Percentiles rank a stretch among this genome's conserved stretches.
These are phyloP conservation scores for Penicillium parvum DNA, from an alignment of 495 filamentous ascomycete species.

Conservation along the genomic window DNA sequence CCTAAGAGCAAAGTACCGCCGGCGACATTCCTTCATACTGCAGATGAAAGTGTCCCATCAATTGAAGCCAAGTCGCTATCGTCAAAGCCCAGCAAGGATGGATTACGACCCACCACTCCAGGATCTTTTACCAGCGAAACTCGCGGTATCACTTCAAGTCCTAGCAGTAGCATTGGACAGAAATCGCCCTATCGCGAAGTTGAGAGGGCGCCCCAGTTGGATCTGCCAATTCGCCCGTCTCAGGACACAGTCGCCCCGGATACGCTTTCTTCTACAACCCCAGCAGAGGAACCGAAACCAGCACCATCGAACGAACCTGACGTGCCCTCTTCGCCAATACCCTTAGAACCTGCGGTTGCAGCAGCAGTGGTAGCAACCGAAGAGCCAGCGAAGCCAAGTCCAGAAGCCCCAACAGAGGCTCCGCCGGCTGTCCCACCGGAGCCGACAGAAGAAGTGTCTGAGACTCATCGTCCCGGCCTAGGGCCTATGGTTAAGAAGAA, in stretches of 20 bases:
- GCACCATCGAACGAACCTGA: conserved; percentile 1
- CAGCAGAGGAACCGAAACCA: neutral
- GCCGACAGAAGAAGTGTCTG: conserved; percentile 44
- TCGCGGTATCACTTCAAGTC: conserved; percentile 17
- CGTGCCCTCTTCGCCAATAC: conserved; percentile 3
- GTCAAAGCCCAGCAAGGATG: conserved; percentile 27
- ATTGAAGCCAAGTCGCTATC: conserved; percentile 17
- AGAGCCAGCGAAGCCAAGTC: neutral
- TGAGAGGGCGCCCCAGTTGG: conserved; percentile 14
- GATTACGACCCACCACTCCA: conserved; percentile 29
- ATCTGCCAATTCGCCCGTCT: conserved; percentile 8
- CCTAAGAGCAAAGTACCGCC: conserved; percentile 23
- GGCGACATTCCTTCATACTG: conserved; percentile 15
- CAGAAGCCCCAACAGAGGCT: neutral
- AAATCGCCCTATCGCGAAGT: conserved; percentile 26
- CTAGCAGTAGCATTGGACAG: conserved; percentile 21
- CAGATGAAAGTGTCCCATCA: conserved; percentile 12
- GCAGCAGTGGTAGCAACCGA: conserved; percentile 18
- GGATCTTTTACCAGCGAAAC: conserved; percentile 24
- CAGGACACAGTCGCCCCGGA: conserved; percentile 11
- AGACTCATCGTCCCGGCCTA: conserved; percentile 66
- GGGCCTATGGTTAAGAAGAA: conserved; percentile 88
- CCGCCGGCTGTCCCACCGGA: neutral
- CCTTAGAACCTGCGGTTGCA: conserved; percentile 11
- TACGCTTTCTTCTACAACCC: neutral